These are phyloP conservation scores for Noccaea caerulescens DNA, from an alignment of 345 rosid species.

Conservation along the genomic window DNA sequence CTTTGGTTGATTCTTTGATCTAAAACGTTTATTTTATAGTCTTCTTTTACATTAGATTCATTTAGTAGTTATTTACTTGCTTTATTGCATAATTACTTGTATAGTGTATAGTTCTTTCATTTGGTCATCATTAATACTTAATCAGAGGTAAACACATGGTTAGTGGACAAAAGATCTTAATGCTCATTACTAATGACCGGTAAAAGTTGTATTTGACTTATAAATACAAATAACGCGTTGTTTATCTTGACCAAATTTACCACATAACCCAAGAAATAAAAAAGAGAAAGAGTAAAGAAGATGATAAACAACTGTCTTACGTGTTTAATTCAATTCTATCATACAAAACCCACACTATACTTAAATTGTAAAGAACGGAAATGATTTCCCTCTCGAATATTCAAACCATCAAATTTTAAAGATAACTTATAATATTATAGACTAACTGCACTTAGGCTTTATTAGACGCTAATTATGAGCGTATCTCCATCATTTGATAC, in stretches of 20 bases:
- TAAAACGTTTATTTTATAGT: too few relatives aligned
- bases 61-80: too few relatives aligned
- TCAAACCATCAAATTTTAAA: not conserved
- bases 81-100: too few relatives aligned
- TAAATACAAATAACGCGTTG: constrained; percentile 19
- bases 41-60: too few relatives aligned
- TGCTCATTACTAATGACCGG: not conserved
- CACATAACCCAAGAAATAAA: not conserved
- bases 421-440: not conserved
- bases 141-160: not conserved
- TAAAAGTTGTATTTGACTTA: constrained; percentile 9
- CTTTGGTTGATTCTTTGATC: too few relatives aligned
- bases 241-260: not conserved
- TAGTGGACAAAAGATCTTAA: not conserved
- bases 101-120: too few relatives aligned
- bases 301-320: not conserved
- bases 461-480: not conserved
- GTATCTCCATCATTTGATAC: constrained; percentile 8
- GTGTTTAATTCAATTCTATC: not conserved
- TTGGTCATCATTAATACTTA: too few relatives aligned
- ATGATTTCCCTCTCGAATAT: not conserved
- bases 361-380: not conserved
- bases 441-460: not conserved
- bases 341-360: not conserved
- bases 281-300: not conserved